These are phyloP conservation scores for Plasmodium gonderi DNA, from an alignment of 169 alveolate species.

Conservation along the genomic window DNA sequence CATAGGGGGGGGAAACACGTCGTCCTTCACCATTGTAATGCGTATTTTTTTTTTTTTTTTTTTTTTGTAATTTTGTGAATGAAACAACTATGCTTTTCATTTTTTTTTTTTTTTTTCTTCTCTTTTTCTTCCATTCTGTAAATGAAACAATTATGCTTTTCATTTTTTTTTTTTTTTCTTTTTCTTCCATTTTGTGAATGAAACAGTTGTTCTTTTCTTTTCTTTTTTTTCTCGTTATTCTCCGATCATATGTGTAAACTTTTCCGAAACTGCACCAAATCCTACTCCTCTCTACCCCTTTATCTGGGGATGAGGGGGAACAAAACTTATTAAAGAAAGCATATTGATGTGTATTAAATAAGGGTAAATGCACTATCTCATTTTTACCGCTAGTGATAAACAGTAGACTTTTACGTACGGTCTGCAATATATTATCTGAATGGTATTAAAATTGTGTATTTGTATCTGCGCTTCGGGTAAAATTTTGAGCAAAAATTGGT, in stretches of 20 bases:
- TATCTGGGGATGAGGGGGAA: not conserved
- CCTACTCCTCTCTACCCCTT: not conserved
- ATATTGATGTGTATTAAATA: not conserved
- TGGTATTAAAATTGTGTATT: too few relatives aligned
- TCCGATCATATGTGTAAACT: not conserved
- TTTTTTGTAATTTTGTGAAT: not conserved
- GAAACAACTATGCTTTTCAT: not conserved
- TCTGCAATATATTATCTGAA: too few relatives aligned
- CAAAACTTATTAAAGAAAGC: not conserved
- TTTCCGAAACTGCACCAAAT: not conserved
- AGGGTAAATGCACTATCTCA: not conserved
- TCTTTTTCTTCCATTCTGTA: not conserved
- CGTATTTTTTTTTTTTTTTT: not conserved
- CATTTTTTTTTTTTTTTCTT: not conserved
- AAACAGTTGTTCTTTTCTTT: not conserved
- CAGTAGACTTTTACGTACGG: too few relatives aligned
- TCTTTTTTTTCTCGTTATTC: not conserved
- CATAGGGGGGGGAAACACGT: too few relatives aligned
- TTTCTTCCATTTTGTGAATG: not conserved
- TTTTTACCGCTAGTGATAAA: not conserved
- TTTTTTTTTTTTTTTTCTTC: not conserved
- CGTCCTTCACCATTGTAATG: not conserved
- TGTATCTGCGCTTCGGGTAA: not conserved
- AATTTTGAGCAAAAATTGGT: not conserved
- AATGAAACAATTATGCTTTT: not conserved